phyloP scores from a whole-genome alignment of 2,329 filamentous ascomycete species.

The Exophiala alcalophila region DNA sequence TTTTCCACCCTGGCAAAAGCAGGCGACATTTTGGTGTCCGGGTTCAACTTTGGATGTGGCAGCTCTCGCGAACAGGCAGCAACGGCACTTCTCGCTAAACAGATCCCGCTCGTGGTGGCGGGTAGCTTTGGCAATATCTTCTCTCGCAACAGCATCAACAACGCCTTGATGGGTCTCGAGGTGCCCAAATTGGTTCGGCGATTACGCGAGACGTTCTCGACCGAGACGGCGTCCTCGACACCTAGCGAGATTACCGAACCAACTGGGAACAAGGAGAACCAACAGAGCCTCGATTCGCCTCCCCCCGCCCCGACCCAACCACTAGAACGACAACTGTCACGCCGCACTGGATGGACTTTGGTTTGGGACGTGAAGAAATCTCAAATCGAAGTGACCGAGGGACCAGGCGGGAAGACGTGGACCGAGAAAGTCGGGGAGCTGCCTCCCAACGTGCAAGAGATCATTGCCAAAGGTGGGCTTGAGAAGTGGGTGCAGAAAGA shows the following conservation, averaged over 20 bases:
- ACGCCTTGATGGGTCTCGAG: slow-evolving; percentile 40
- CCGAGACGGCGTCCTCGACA: slow-evolving; percentile 42
- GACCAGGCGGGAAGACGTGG: slow-evolving; percentile 65
- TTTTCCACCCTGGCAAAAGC: slow-evolving; percentile 64
- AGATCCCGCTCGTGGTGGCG: slow-evolving; percentile 75
- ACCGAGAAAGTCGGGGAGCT: slow-evolving; percentile 78
- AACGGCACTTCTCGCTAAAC: slow-evolving; percentile 76
- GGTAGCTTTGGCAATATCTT: slow-evolving; percentile 86
- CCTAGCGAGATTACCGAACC: slow-evolving; percentile 48
- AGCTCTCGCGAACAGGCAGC: slow-evolving; percentile 81
- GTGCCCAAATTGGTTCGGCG: slow-evolving; percentile 37
- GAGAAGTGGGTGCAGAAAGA: slow-evolving; percentile 79
- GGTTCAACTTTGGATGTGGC: slow-evolving; percentile 87
- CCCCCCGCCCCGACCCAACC: slow-evolving; percentile 43
- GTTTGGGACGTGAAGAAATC: slow-evolving; percentile 75
- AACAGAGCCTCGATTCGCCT: slow-evolving; percentile 49
- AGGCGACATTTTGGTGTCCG: slow-evolving; percentile 78
- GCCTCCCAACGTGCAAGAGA: slow-evolving; percentile 81
- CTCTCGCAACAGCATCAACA: slow-evolving; percentile 54
- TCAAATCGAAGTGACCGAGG: slow-evolving; percentile 69
- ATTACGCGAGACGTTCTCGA: slow-evolving; percentile 36
- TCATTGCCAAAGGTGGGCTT: slow-evolving; percentile 72
- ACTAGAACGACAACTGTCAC: slow-evolving; percentile 58
- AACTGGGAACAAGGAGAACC: slow-evolving; percentile 36
- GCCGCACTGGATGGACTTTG: slow-evolving; percentile 78